Base-by-base conservation (phyloP, 78 protist species). In the Bodo saltans region DNA sequence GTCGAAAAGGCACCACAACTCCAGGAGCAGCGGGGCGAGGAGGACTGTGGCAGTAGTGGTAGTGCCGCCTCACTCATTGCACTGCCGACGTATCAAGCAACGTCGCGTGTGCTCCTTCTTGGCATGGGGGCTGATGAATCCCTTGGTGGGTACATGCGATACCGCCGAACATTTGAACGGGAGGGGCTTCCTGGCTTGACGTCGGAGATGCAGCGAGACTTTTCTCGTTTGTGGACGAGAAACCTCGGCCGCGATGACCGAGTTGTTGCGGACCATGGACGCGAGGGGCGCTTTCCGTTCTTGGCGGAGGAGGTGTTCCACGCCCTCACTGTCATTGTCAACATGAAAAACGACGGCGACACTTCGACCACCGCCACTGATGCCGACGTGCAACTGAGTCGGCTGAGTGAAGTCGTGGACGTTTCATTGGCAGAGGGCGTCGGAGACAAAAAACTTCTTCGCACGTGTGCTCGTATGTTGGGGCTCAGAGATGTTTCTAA, bases 91-190 rank as follows among this genome's bases (percentile, higher is more conserved):
- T 25, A 25, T 30, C 3, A 27, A 1, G 70, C 70, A 17, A 8
- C 78, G 27, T 82, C 92, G 39, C 85, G 87, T 35, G 93, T 91
- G 41, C 85, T 95, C 30, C 70, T 95, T n/a, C 60, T 85, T 38
- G 97, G 97, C 30, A 52, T 88, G 78, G 98, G 98, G 2, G 96
- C 98, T 12, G 98, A 95, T 71, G 98, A 94, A 82, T 94, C 88
- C 79, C 52, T 93, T 3, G 96, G 92, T 35, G 97, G 97, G 1
- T 94, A 94, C 83, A 84, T 92, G 28, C 70, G 97, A 32, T 93
- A 94, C 70, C 83, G 92, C 23, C 68, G 68, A 27, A 42, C 82
- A 25, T 91, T 85, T 39, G 72, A 23, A 4, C 30, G 74, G 28
- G 90, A 85, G 0, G 83, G 83, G 38, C 40, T 60, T 11, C 33